A percentile compares a stretch with the other conserved stretches of the same genome.
Evolutionary conservation across 768 basidiomycete species (phyloP).

Genomic region (Amanita fuliginea): DNA sequence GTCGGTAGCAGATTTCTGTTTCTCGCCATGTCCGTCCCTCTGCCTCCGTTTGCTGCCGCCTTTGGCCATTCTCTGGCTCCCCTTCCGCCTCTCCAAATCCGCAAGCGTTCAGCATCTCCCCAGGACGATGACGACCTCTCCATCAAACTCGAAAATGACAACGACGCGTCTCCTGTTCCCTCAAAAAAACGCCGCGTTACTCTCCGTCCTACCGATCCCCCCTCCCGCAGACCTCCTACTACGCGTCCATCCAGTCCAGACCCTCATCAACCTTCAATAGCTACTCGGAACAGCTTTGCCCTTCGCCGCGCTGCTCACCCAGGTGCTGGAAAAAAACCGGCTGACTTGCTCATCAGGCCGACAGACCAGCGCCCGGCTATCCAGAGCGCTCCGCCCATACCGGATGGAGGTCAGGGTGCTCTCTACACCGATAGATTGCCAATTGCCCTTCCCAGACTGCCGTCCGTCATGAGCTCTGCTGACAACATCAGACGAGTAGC

Average conservation of each 20-base stretch:
- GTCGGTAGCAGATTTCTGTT: conserved; percentile 10
- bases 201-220: conserved; percentile 23
- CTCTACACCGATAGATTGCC: conserved; percentile 35
- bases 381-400: conserved; percentile 67
- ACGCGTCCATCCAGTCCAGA: conserved; percentile 24
- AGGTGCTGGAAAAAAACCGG: conserved; percentile 56
- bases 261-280: conserved; percentile 15
- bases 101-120: not conserved
- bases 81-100: conserved; percentile 37
- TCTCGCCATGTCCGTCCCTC: conserved; percentile 32
- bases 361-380: conserved; percentile 55
- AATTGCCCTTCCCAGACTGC: conserved; percentile 62
- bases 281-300: conserved; percentile 48
- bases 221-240: conserved; percentile 16
- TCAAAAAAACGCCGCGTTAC: conserved; percentile 65
- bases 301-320: conserved; percentile 58
- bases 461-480: conserved; percentile 31
- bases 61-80: conserved; percentile 51
- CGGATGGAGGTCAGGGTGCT: conserved; percentile 33
- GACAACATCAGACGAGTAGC: conserved; percentile 39
- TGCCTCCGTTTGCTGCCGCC: conserved; percentile 72
- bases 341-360: conserved; percentile 71
- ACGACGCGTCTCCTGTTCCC: conserved; percentile 26
- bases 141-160: conserved; percentile 18
- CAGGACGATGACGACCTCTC: not conserved